Evolutionary conservation across 2,329 filamentous ascomycete genomes (phyloP).

Genomic region (Sordariomycetes sp.): DNA sequence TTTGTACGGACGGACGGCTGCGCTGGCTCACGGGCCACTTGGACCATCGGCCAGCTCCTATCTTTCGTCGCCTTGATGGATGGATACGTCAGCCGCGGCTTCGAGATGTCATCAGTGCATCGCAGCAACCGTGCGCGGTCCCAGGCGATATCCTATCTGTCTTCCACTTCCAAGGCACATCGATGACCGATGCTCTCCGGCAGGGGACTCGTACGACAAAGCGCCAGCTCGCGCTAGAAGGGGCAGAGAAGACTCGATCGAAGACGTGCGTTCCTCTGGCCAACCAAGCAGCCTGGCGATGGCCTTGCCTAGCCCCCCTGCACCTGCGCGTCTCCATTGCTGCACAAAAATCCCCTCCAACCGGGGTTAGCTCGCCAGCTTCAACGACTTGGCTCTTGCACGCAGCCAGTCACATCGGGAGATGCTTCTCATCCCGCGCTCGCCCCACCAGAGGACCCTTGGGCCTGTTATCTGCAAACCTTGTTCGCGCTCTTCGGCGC

Average conservation of each 20-base stretch:
- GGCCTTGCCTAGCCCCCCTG: neutral
- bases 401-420: neutral
- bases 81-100: neutral
- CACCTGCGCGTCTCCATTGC: slow-evolving; percentile 1
- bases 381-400: neutral
- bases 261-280: neutral
- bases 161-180: neutral
- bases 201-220: too few species aligned
- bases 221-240: slow-evolving; percentile 1
- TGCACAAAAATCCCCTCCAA: neutral
- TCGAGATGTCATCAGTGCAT: neutral
- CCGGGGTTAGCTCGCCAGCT: neutral
- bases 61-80: neutral
- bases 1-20: too few species aligned
- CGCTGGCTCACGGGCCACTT: too few species aligned
- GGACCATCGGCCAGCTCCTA: neutral
- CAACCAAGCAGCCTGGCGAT: neutral
- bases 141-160: neutral
- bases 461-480: neutral
- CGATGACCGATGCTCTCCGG: neutral
- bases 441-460: neutral
- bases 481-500: neutral
- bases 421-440: neutral
- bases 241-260: neutral
- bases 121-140: neutral